These are phyloP conservation scores for Starmerella etchellsii DNA, from an alignment of 805 yeast species.

Conservation along the genomic window DNA sequence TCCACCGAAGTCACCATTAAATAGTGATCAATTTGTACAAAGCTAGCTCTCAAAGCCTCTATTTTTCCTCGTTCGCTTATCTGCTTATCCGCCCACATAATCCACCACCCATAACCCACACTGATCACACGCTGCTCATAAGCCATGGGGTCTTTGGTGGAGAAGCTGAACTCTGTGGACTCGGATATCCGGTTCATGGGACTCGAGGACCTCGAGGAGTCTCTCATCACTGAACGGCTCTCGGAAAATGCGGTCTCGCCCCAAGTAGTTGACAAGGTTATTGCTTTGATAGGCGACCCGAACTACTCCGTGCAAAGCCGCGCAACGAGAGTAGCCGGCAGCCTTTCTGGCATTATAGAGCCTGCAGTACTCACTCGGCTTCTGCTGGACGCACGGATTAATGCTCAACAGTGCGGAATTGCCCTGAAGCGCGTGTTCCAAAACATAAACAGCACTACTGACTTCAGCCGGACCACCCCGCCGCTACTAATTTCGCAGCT, in stretches of 20 bases:
- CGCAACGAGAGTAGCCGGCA: slow-evolving; percentile 48
- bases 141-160: neutral
- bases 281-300: slow-evolving; percentile 41
- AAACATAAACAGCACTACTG: neutral
- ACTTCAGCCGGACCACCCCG: neutral
- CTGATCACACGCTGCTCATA: no score
- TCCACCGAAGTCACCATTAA: no score
- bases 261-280: slow-evolving; percentile 32
- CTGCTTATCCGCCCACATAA: no score
- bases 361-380: neutral
- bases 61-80: no score
- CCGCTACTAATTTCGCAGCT: neutral
- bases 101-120: no score
- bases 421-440: slow-evolving; percentile 5
- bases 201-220: slow-evolving; percentile 39
- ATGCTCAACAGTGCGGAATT: neutral
- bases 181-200: slow-evolving; percentile 83
- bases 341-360: slow-evolving; percentile 18
- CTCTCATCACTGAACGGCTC: slow-evolving; percentile 25
- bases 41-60: no score
- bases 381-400: neutral
- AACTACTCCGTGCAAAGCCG: slow-evolving; percentile 64
- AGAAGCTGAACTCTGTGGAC: slow-evolving; percentile 33
- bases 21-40: no score
- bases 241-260: slow-evolving; percentile 13